Conservation (phyloP, 2,329 filamentous ascomycete species). For the Arthroderma sp. region DNA sequence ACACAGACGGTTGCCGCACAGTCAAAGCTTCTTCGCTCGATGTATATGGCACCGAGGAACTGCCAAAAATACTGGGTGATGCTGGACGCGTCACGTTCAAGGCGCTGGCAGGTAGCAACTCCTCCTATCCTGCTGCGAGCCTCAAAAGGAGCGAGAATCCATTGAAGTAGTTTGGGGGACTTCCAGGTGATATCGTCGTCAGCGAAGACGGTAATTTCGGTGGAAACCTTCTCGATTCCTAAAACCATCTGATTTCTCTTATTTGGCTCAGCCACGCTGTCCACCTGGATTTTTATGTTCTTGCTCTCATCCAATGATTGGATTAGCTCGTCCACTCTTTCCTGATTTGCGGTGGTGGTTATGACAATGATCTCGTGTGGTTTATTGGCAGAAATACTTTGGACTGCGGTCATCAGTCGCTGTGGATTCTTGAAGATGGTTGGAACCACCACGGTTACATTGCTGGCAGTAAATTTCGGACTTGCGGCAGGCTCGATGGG, state of each 20-base stretch:
- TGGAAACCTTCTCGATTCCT: constrained; percentile 64
- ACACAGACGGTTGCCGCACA: constrained; percentile 81
- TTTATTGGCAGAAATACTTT: constrained; percentile 32
- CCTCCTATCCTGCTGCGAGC: constrained; percentile 55
- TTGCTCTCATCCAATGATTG: constrained; percentile 21
- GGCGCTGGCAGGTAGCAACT: constrained; percentile 70
- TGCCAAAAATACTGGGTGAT: constrained; percentile 52
- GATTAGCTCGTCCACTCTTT: constrained; percentile 45
- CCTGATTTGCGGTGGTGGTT: constrained; percentile 60
- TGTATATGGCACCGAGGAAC: constrained; percentile 73
- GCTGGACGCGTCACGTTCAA: constrained; percentile 43
- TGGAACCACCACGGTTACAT: constrained; percentile 79
- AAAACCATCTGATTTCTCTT: constrained; percentile 82
- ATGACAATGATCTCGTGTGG: constrained; percentile 59
- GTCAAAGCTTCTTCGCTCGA: constrained; percentile 80
- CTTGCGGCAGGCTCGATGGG: constrained; percentile 62
- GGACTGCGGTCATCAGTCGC: constrained; percentile 59
- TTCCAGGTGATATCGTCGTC: constrained; percentile 77
- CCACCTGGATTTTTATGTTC: constrained; percentile 49
- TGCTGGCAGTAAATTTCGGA: constrained; percentile 46
- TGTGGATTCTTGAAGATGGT: constrained; percentile 74
- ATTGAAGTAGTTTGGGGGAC: constrained; percentile 63
- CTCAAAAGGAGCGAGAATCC: constrained; percentile 82
- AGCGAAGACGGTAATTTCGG: constrained; percentile 67
- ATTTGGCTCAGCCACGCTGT: constrained; percentile 65